These are phyloP conservation scores for Talaromyces sp. DNA, from an alignment of 2,329 filamentous ascomycete species.

Conservation along the genomic window DNA sequence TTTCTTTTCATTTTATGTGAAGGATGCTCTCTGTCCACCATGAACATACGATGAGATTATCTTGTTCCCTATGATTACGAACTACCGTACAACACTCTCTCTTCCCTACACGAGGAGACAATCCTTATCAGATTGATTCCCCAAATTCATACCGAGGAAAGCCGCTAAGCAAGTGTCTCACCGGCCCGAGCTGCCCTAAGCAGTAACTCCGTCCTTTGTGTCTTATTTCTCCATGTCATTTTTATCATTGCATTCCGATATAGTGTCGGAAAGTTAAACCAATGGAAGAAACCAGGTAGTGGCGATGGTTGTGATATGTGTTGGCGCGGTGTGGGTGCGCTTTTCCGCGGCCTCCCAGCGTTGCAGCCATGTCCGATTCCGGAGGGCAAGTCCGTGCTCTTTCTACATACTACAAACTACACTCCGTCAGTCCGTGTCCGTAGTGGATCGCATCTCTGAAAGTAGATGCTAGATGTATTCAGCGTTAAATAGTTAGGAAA, in stretches of 20 bases:
- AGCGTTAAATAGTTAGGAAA: background rate
- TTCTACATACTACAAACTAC: background rate
- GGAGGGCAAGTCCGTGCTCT: background rate
- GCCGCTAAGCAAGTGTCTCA: background rate
- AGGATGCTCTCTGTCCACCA: background rate
- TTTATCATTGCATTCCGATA: background rate
- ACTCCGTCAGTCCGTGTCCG: background rate
- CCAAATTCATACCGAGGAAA: background rate
- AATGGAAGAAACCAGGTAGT: background rate
- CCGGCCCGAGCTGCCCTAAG: background rate
- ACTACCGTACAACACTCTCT: background rate
- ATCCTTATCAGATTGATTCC: constrained; percentile 1
- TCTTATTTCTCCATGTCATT: background rate
- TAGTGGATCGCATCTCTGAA: background rate
- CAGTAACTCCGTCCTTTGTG: constrained; percentile 1
- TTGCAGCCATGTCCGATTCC: background rate
- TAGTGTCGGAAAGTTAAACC: no score
- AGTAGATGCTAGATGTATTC: background rate
- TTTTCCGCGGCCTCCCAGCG: constrained; percentile 1
- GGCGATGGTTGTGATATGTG: background rate
- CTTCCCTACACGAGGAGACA: background rate
- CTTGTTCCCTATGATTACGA: no score
- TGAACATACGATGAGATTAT: background rate
- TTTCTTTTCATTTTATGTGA: no score
- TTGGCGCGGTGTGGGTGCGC: background rate